Base-by-base conservation (phyloP, 2,329 filamentous ascomycete species). In the Periconia macrospinosa region DNA sequence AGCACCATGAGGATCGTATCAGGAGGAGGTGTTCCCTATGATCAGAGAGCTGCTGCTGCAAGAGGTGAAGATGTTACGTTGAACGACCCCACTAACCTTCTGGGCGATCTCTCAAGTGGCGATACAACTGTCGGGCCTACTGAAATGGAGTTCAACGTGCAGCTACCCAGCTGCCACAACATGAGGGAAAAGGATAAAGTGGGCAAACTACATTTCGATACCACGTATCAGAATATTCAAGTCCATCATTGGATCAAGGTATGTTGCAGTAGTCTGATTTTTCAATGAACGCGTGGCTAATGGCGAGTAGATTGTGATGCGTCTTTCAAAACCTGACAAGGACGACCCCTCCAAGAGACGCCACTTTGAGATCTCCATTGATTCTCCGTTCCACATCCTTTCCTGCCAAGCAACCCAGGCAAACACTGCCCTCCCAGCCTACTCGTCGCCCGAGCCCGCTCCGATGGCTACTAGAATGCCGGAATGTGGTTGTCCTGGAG, bases 221-320 rank as follows among this genome's bases (percentile, higher is more conserved):
- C 91, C 50, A 96, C 91, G 53, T 96, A 93, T 81, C 89, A 91
- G 68, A 95, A 95, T 58, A 93, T 96, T 49, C 91, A 94, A 66
- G 92, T 97, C 50, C 91, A 91, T 70, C 92, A 97, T 71, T 96
- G 92, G 92, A 96, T 97, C 73, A 96, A 96, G 84, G 91, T 91
- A 77, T 58, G 81, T 37, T n/a, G 33, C 5, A 37, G 33, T 67
- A 46, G 30, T 30, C 9, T 8, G 14, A n/a, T 20, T 11, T 2
- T 6, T 14, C 27, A n/a, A 15, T 33, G 30, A 3, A 17, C 19
- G 11, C 17, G 41, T 42, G 14, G 41, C 53, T 58, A 53, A 65
- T 42, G 44, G 17, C 33, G 35, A 15, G 33, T 57, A 93, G 90
- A 91, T 96, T 67, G 91, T 96, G 56, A 90, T 97, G 86, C 88